phyloP scores from a whole-genome alignment of 805 yeast genomes.

The Candida boidinii region DNA sequence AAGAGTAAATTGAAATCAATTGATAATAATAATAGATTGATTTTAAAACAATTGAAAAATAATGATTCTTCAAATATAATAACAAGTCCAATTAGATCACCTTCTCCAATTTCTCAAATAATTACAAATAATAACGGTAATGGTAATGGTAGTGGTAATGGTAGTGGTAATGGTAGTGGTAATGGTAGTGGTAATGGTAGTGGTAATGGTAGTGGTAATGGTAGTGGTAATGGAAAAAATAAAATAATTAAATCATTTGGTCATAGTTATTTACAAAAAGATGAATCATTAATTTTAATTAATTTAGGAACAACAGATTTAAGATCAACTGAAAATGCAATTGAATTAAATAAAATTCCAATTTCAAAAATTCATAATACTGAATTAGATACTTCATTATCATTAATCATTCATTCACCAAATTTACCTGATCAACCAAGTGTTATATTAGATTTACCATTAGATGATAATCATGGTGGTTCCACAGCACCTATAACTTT shows the following conservation, averaged over 20 bases:
- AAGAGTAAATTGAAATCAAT: no score
- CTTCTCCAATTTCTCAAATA: slow-evolving; percentile 14
- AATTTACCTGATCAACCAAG: slow-evolving; percentile 40
- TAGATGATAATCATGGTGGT: slow-evolving; percentile 65
- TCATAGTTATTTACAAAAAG: slow-evolving; percentile 56
- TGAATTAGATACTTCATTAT: slow-evolving; percentile 81
- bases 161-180: no score
- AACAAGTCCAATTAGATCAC: no score
- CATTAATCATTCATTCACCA: slow-evolving; percentile 51
- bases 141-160: no score
- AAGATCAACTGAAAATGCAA: slow-evolving; percentile 47
- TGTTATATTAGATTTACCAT: slow-evolving; percentile 66
- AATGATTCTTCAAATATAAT: no score
- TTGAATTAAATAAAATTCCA: slow-evolving; percentile 68
- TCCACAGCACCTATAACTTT: slow-evolving; percentile 73
- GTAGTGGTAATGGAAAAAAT: no score
- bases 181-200: no score
- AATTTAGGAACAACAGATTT: slow-evolving; percentile 84
- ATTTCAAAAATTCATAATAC: slow-evolving; percentile 69
- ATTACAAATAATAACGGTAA: no score
- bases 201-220: no score
- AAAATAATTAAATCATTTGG: slow-evolving; percentile 88
- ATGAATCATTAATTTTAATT: slow-evolving; percentile 66
- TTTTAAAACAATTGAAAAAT: no score
- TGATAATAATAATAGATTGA: no score